phyloP scores from a whole-genome alignment of 78 protist species.

The Chrysochromulina parva region DNA sequence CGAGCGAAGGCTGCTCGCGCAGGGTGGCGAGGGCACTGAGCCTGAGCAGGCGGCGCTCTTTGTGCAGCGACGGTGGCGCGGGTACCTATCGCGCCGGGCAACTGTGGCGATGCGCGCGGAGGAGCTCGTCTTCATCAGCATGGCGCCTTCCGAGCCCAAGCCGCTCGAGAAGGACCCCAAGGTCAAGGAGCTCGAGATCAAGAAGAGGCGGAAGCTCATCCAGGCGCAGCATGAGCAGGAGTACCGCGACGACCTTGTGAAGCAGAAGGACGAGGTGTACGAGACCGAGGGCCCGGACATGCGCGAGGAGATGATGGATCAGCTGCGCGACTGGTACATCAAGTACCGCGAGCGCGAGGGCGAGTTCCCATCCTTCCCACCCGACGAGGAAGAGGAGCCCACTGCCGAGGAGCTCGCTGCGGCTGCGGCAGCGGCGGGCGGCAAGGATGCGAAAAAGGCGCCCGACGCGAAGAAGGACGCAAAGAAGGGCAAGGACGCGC shows the following conservation, averaged over 20 bases:
- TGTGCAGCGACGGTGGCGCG: slow-evolving; percentile 35
- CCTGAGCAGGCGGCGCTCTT: slow-evolving; percentile 42
- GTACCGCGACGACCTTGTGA: slow-evolving; percentile 45
- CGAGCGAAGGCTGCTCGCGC: background rate
- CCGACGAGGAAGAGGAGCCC: slow-evolving; percentile 47
- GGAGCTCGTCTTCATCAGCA: slow-evolving; percentile 66
- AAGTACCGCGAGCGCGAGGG: slow-evolving; percentile 22
- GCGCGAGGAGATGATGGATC: slow-evolving; percentile 59
- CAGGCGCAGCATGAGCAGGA: slow-evolving; percentile 30
- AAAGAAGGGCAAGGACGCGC: slow-evolving; percentile 10
- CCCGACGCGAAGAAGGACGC: slow-evolving; percentile 17
- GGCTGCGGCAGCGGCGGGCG: background rate
- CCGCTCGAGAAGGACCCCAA: background rate
- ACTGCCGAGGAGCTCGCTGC: background rate
- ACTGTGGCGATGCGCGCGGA: slow-evolving; percentile 10
- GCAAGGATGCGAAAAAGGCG: background rate
- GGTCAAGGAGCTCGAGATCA: no score
- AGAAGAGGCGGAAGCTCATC: background rate
- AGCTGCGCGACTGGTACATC: slow-evolving; percentile 48
- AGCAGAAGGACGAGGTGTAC: slow-evolving; percentile 22
- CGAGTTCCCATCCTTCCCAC: slow-evolving; percentile 48
- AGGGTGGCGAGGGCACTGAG: slow-evolving; percentile 48
- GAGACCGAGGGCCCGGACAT: slow-evolving; percentile 63
- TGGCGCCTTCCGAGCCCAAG: background rate
- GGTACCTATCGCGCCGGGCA: background rate